phyloP scores from a whole-genome alignment of 2,329 filamentous ascomycete genomes.

The Cladosporium sp. region DNA sequence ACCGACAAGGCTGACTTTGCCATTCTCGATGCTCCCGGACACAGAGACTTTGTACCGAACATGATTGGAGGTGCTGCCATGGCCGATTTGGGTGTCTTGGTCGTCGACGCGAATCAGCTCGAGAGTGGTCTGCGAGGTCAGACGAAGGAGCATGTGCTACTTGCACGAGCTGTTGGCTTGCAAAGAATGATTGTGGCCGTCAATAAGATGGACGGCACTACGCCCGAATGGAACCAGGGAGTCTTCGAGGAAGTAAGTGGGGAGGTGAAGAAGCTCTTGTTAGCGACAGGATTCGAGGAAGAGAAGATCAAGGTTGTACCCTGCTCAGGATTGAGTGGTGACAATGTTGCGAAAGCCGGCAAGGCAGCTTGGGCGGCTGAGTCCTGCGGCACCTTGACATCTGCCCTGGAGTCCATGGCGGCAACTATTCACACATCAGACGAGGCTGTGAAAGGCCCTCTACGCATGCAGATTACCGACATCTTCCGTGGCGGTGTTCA shows the following conservation, averaged over 20 bases:
- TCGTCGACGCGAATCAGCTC: slow-evolving; percentile 93
- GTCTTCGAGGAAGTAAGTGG: slow-evolving; percentile 83
- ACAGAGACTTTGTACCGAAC: slow-evolving; percentile 94
- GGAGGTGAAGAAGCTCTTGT: slow-evolving; percentile 80
- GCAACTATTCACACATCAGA: slow-evolving; percentile 15
- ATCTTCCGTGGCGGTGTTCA: slow-evolving; percentile 78
- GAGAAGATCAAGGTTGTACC: slow-evolving; percentile 86
- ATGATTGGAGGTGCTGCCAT: slow-evolving; percentile 98
- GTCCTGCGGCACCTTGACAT: slow-evolving; percentile 64
- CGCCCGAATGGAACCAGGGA: slow-evolving; percentile 68
- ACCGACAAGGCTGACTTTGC: slow-evolving; percentile 86
- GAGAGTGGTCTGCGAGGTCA: slow-evolving; percentile 92
- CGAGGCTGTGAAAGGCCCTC: slow-evolving; percentile 71
- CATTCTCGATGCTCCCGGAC: slow-evolving; percentile 91
- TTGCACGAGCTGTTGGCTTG: slow-evolving; percentile 88
- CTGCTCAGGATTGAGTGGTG: slow-evolving; percentile 83
- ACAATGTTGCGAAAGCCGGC: slow-evolving; percentile 69
- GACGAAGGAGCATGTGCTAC: slow-evolving; percentile 87
- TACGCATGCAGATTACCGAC: slow-evolving; percentile 85
- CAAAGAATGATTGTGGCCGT: slow-evolving; percentile 85
- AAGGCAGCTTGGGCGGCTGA: slow-evolving; percentile 71
- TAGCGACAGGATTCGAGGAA: slow-evolving; percentile 74
- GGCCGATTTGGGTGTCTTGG: slow-evolving; percentile 91
- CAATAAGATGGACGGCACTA: slow-evolving; percentile 89
- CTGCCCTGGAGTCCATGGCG: slow-evolving; percentile 74